phyloP scores from a whole-genome alignment of 2,329 filamentous ascomycete species.

The Clonostachys solani region DNA sequence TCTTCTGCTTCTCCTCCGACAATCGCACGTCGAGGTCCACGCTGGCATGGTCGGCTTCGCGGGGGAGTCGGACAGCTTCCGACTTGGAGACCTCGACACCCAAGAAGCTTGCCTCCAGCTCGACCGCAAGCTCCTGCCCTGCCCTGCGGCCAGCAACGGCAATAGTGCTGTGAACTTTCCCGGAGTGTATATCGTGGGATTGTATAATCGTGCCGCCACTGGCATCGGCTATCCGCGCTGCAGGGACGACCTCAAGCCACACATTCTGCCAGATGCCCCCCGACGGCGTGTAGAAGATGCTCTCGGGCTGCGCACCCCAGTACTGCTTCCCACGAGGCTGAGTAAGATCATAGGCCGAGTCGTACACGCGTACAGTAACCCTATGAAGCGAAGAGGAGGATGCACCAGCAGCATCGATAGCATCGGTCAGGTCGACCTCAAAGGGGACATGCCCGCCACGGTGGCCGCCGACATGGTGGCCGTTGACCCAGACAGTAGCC shows the following conservation, averaged over 20 bases:
- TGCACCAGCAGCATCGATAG: conserved; percentile 18
- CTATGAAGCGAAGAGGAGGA: conserved; percentile 17
- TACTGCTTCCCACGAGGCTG: conserved; percentile 68
- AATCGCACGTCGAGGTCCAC: conserved; percentile 46
- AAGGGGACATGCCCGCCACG: conserved; percentile 56
- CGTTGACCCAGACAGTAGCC: conserved; percentile 52
- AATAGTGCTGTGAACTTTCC: conserved; percentile 44
- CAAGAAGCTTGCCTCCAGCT: conserved; percentile 47
- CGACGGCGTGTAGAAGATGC: conserved; percentile 55
- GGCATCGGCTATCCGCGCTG: conserved; percentile 46
- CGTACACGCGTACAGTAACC: conserved; percentile 54
- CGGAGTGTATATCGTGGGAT: conserved; percentile 47
- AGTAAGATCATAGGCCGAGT: conserved; percentile 59
- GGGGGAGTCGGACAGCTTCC: conserved; percentile 34
- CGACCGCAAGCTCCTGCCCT: conserved; percentile 39
- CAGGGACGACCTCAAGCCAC: conserved; percentile 51
- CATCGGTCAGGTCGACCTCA: conserved; percentile 53
- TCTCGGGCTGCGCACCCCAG: conserved; percentile 56
- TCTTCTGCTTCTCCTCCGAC: conserved; percentile 28
- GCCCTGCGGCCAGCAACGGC: conserved; percentile 42
- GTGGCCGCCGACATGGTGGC: conserved; percentile 47
- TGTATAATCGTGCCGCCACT: conserved; percentile 53
- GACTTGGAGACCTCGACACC: conserved; percentile 40
- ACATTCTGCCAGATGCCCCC: conserved; percentile 56
- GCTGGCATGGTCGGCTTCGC: conserved; percentile 41